Base-by-base conservation (phyloP, 345 rosid species). In the Hibiscus mutabilis region DNA sequence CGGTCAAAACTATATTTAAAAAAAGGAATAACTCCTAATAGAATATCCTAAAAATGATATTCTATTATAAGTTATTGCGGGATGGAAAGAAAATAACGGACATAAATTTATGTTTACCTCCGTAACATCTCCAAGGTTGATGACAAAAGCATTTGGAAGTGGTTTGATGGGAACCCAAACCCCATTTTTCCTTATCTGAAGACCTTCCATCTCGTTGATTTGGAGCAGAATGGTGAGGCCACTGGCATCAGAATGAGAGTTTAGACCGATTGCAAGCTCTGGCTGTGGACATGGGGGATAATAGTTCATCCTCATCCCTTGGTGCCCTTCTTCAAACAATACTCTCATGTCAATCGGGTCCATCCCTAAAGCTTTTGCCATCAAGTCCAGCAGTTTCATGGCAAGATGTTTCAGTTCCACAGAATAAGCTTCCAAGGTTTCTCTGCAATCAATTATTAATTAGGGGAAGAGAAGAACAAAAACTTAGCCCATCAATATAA, bases 291-390 rank as follows among this genome's bases (percentile, higher is more conserved):
- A 29, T 60, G 64, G 64, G 3, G 64, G 64, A 60, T 60, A 29
- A 29, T 60, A 29, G 64, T 60, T 60, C 64, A 60, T 29, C 40
- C 64, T 60, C 19, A 29, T 60, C 64, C 4, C 19, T 60, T 60
- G 40, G 8, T 60, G 77, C n/a, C 65, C 67, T 62, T 82, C 76
- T 64, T 59, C 74, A 76, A 80, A 79, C 25, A 72, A 10, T n/a
- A 69, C 75, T 66, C 68, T 53, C 47, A 86, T 79, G 49, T 89
- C 90, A 51, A 84, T 74, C 9, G 47, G 46, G 21, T 86, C 89
- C 78, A 89, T 85, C 58, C 74, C 52, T 29, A 87, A 52, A 33
- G 84, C 82, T 68, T 76, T 77, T 4, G 79, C 88, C 83, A 84
- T 73, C 1, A 62, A 3, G 0, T 62, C 47, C 9, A 62, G 21